Evolutionary conservation across 2,329 filamentous ascomycete species (phyloP), one percentile per base, ranked within the genome.

Genomic region (Phaeoacremonium minimum): DNA sequence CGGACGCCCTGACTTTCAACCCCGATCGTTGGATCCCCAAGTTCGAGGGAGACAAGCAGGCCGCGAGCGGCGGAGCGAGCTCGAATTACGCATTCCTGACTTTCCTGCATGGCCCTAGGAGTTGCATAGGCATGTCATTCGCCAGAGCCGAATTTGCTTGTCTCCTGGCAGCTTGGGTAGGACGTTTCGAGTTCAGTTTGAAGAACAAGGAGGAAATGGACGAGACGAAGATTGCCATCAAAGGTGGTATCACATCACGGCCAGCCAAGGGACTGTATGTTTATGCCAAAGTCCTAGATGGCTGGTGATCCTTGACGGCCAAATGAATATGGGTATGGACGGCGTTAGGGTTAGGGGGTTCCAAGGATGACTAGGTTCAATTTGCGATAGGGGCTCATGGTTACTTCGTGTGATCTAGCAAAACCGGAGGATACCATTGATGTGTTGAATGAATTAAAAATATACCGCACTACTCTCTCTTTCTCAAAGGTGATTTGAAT

Each of bases 61-160:
- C 67, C 5, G 80, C 80, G 37, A 78, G 75, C 29, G 87, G 87
- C 6, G 85, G 85, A 7, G 83, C 87, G 2, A 67, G 71, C 13
- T 87, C 74, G 46, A 93, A 91, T 58, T 95, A 84, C 55, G 76
- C 82, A 1, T 82, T 85, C 50, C 56, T 91, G 61, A 91, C 87
- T 0, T 95, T 95, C 61, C 58, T 95, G 40, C 87, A 95, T 55
- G 90, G 90, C 0, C 88, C 89, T 3, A 69, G 89, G 36, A 85
- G 83, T 52, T 95, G 90, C 55, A 95, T 95, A 48, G 90, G 89
- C 0, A 75, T 82, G 58, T 70, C 71, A 3, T 95, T 95, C 61
- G 85, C 90, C 0, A 83, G 80, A 55, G 79, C 83, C 1, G 91
- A 96, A 67, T 86, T 95, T 60, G 87, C 87, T 7, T 91, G 85